Conservation (phyloP, 768 basidiomycete genomes). For the Mycena albidolilacea region DNA sequence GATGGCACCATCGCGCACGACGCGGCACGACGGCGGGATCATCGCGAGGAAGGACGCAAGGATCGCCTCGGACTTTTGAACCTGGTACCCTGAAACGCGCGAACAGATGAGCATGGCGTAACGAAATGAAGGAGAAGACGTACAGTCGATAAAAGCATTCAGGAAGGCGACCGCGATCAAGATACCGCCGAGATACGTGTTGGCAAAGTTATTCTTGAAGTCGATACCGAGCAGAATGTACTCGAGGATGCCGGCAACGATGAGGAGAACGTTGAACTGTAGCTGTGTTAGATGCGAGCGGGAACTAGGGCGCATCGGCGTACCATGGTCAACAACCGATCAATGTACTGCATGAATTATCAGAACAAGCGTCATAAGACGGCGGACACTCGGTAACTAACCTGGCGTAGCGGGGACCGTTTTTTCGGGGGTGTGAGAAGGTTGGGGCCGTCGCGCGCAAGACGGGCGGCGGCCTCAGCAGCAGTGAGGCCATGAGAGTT, state of each 20-base stretch:
- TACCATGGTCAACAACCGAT: slow-evolving; percentile 69
- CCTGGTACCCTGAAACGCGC: slow-evolving; percentile 59
- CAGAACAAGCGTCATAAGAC: slow-evolving; percentile 27
- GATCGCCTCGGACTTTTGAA: slow-evolving; percentile 82
- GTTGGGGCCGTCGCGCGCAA: slow-evolving; percentile 73
- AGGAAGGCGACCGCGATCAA: slow-evolving; percentile 77
- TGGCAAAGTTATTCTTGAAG: slow-evolving; percentile 73
- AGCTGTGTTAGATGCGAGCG: slow-evolving; percentile 42
- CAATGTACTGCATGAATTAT: slow-evolving; percentile 65
- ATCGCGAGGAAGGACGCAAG: slow-evolving; percentile 80
- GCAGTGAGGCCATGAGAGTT: slow-evolving; percentile 65
- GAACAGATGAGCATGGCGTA: background rate
- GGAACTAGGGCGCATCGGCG: slow-evolving; percentile 25
- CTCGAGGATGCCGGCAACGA: slow-evolving; percentile 76
- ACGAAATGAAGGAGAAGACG: slow-evolving; percentile 30
- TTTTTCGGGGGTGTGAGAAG: slow-evolving; percentile 77
- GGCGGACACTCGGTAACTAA: slow-evolving; percentile 44
- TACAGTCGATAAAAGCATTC: slow-evolving; percentile 79
- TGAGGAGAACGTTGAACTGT: slow-evolving; percentile 76
- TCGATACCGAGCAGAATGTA: slow-evolving; percentile 75
- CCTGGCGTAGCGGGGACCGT: slow-evolving; percentile 76
- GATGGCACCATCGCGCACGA: slow-evolving; percentile 71
- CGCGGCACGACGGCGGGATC: slow-evolving; percentile 79
- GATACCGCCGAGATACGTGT: slow-evolving; percentile 80
- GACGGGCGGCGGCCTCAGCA: slow-evolving; percentile 67